Evolutionary conservation across 495 filamentous ascomycete genomes (phyloP), one percentile per base, ranked within the genome.

Genomic region (Podospora pseudopauciseta): DNA sequence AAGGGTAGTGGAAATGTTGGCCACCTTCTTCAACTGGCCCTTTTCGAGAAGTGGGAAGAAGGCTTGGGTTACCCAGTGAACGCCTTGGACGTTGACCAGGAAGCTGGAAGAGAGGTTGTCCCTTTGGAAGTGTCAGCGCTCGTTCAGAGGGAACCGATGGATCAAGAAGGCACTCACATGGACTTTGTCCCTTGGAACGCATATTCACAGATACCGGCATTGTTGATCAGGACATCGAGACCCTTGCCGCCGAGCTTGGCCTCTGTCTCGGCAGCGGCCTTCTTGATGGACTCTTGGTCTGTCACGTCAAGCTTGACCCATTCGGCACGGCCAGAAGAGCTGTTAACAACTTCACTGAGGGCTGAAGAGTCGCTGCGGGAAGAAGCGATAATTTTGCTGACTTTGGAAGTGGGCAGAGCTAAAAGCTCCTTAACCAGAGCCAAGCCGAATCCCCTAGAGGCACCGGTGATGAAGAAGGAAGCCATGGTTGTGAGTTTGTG

Each of bases 21-120:
- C 70, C 1, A 86, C 75, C 53, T 81, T 81, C 70, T 85, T 87
- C 59, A 76, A 71, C 11, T 65, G 70, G 1, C 82, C 80, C 60
- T 77, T 80, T n/a, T 79, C 65, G 28, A 86, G 65, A 4, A 86
- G 77, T 7, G 82, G 83, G 2, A 86, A 64, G 63, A 85, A 84
- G 6, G 74, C 75, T 9, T 68, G 71, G 61, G 79, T 84, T 18
- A 82, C 80, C 26, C 71, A 54, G 68, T 86, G 83, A 5, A 77
- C 74, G 7, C 77, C 74, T 13, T 76, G 75, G 19, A 85, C 81
- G 58, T 86, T 86, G 57, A 76, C 74, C n/a, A 74, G 69, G 72
- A 86, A 81, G 18, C 71, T 72, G 4, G 79, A 69, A 6, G 74
- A 70, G 9, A 85, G 75, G 64, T 80, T 76, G 20, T 80, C 72